Base-by-base conservation (phyloP, 2,329 filamentous ascomycete species). In the Ophiostoma sp. region DNA sequence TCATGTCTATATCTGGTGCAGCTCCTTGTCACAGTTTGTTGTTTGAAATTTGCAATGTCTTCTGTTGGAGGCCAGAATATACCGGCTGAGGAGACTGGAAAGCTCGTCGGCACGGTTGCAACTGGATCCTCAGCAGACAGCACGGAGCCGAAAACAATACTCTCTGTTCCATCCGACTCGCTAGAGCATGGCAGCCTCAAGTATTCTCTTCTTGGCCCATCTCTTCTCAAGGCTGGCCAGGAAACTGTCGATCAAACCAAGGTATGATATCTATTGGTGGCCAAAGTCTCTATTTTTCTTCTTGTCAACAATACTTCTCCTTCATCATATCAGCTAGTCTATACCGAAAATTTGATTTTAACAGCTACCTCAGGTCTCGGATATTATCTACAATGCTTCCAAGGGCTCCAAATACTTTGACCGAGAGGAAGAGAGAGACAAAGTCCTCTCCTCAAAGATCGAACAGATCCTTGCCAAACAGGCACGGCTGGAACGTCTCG, bases 331-430 rank as follows among this genome's bases (percentile, higher is more conserved):
- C 16, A 49, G 16, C 9, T 9, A 7, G 12, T 60, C n/a, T 7
- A 60, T 9, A 27, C 12, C 27, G 38, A 38, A 8, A 18, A 8
- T 16, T 4, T 12, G 3, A 9, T 18, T 63, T 40, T 63, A 63
- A 63, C 40, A n/a, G 27, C 27, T 27, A 5, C 40, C 40, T 41
- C 65, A 89, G 87, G 93, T 99, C 65, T 96, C 93, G 2, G 93
- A 98, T 74, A 89, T 98, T 73, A 99, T 99, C 70, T 98, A 97
- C 79, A 92, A 96, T 77, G 93, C 93, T 11, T 97, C 93, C 16
- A 97, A 96, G 76, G 95, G 95, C 64, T 96, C 92, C 73, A 97
- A 97, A 77, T 99, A 89, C 80, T 99, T 98, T 83, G 91, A 89
- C 73, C 92, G 93, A 70, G 95, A 99, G 77, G 90, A 97, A 76